Evolutionary conservation across 495 filamentous ascomycete genomes (phyloP).

Genomic region (Penicillium nucicola): DNA sequence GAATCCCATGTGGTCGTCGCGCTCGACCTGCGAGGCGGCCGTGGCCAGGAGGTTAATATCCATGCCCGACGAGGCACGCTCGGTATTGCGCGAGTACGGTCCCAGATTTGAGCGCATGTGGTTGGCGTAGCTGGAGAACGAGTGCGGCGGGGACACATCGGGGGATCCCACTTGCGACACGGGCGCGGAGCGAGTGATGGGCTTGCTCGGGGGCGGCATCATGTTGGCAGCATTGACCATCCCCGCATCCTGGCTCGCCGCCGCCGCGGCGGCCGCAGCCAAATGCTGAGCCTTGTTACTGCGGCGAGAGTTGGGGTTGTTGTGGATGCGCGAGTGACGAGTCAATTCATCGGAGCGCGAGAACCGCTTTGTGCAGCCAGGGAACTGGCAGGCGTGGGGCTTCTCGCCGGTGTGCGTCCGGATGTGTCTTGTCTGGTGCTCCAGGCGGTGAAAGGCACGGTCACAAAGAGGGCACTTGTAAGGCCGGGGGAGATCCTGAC

Average conservation of each 20-base stretch:
- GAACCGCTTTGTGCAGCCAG: slow-evolving; percentile 96
- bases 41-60: slow-evolving; percentile 91
- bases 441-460: slow-evolving; percentile 96
- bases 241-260: slow-evolving; percentile 46
- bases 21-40: slow-evolving; percentile 84
- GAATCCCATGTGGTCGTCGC: slow-evolving; percentile 59
- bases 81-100: slow-evolving; percentile 58
- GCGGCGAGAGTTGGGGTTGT: slow-evolving; percentile 93
- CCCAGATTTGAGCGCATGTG: slow-evolving; percentile 60
- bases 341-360: slow-evolving; percentile 96
- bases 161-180: slow-evolving; percentile 85
- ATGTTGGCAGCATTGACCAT: slow-evolving; percentile 51
- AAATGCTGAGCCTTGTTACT: slow-evolving; percentile 82
- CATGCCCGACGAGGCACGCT: slow-evolving; percentile 51
- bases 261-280: slow-evolving; percentile 54
- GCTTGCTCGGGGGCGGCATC: slow-evolving; percentile 75
- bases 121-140: slow-evolving; percentile 71
- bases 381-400: slow-evolving; percentile 91
- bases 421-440: slow-evolving; percentile 97
- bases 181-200: slow-evolving; percentile 80
- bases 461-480: slow-evolving; percentile 99
- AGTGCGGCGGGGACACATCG: slow-evolving; percentile 93
- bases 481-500: slow-evolving; percentile 84
- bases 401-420: slow-evolving; percentile 98
- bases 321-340: slow-evolving; percentile 96